A percentile compares a stretch with the other conserved stretches of the same genome.
Conservation (phyloP, 2,329 filamentous ascomycete genomes). For the Pyricularia sp. region DNA sequence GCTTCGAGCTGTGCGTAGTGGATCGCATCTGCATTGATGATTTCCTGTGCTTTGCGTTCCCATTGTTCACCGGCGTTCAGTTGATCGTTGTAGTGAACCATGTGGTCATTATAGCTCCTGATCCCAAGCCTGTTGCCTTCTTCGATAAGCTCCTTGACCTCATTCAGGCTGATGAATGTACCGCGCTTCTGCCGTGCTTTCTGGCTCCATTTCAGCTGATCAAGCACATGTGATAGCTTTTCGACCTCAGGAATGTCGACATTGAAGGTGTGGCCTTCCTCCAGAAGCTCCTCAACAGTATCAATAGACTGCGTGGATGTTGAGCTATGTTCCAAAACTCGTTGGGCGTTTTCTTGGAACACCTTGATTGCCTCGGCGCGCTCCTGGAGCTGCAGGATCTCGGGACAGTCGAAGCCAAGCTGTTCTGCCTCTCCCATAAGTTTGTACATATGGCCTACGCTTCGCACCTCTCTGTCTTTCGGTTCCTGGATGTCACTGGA, state of each 20-base stretch:
- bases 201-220: conserved; percentile 81
- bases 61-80: conserved; percentile 66
- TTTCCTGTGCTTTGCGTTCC: conserved; percentile 85
- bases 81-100: conserved; percentile 65
- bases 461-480: conserved; percentile 80
- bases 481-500: conserved; percentile 44
- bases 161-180: conserved; percentile 57
- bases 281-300: conserved; percentile 81
- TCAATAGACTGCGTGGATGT: conserved; percentile 43
- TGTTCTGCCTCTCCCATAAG: conserved; percentile 73
- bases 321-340: conserved; percentile 53
- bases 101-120: conserved; percentile 64
- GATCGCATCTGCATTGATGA: conserved; percentile 82
- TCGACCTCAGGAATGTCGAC: conserved; percentile 86
- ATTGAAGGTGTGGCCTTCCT: conserved; percentile 78
- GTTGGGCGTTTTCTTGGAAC: conserved; percentile 66
- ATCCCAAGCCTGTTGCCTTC: conserved; percentile 68
- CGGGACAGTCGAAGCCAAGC: conserved; percentile 84
- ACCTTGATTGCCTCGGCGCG: conserved; percentile 71
- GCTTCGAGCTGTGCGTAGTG: conserved; percentile 94
- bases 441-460: conserved; percentile 76
- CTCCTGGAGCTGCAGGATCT: conserved; percentile 76
- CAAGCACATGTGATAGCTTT: conserved; percentile 62
- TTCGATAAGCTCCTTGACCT: conserved; percentile 67
- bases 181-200: conserved; percentile 54